Evolutionary conservation across 257 asterid genomes (phyloP), one percentile per base, ranked within the genome.

Genomic region (Orobanche coerulescens): DNA sequence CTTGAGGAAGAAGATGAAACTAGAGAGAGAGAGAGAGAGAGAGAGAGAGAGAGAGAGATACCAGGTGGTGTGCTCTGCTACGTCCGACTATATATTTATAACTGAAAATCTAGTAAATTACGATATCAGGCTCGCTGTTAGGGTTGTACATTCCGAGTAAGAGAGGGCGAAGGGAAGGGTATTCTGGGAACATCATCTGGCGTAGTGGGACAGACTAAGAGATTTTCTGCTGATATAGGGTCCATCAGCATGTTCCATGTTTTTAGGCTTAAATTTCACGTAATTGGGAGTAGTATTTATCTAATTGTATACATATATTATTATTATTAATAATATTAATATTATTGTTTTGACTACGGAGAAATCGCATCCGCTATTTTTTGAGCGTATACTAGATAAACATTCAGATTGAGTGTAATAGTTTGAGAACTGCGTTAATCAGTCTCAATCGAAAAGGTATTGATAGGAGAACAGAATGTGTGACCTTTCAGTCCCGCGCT

Each of bases 1-100:
- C 18, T 53, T 42, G 25, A n/a, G 4, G 67, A 42, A 40, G 64
- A 59, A 22, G 10, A 49, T 13, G 5, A 12, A 49, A 52, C 30
- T 9, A n/a, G 64, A 13, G 63, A 62, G 65, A 48, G 48, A 49
- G 73, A 12, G 53, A 66, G 42, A 67, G 65, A 14, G 62, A 64
- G 66, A 46, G 50, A 63, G 67, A 12, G 65, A 66, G 69, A 55
- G 50, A 44, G 75, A 15, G 58, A 67, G 46, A 52, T 24, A 44
- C 31, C 59, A 40, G 72, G 72, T 58, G 16, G 48, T 39, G 16
- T 43, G 46, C 62, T 40, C 52, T 61, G 78, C 78, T 82, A 76
- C 75, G 77, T 68, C 26, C 47, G 68, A 62, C 44, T 47, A 47
- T 6, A 23, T n/a, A 50, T 5, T 26, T 53, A 47, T 68, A 75